Evolutionary conservation across 371 early-diverging fungal genomes (phyloP).

Genomic region (Haplosporangium sp.): DNA sequence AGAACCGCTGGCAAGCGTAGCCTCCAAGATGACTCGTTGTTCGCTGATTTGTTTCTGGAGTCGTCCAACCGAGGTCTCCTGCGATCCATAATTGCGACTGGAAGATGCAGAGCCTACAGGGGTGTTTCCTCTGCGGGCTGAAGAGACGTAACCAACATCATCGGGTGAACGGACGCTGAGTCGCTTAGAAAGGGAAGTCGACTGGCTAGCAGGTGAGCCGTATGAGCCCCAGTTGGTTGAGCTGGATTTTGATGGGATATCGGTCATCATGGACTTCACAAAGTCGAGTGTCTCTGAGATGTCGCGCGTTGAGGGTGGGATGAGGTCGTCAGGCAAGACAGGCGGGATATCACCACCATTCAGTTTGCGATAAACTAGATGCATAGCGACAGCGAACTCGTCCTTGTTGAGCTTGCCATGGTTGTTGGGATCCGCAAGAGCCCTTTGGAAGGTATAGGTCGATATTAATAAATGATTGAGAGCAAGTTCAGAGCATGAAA

Average conservation of each 20-base stretch:
- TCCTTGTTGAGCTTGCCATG: constrained; percentile 89
- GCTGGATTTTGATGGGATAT: constrained; percentile 55
- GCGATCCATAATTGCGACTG: constrained; percentile 22
- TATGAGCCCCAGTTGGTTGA: constrained; percentile 43
- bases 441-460: constrained; percentile 60
- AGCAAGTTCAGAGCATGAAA: too few relatives aligned
- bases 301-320: constrained; percentile 82
- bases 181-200: constrained; percentile 38
- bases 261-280: constrained; percentile 66
- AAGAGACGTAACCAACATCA: constrained; percentile 69
- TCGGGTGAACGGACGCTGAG: constrained; percentile 45
- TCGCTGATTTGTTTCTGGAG: constrained; percentile 68
- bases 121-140: constrained; percentile 67
- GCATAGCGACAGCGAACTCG: constrained; percentile 96
- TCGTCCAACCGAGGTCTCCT: constrained; percentile 63
- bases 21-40: constrained; percentile 58
- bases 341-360: constrained; percentile 84
- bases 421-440: constrained; percentile 84
- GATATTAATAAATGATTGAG: background rate
- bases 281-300: constrained; percentile 66
- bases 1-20: constrained; percentile 28
- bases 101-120: constrained; percentile 21
- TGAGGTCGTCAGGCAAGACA: constrained; percentile 80
- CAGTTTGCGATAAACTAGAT: constrained; percentile 85
- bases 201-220: constrained; percentile 26